These are phyloP conservation scores for Knoxdaviesia proteae DNA, from an alignment of 2,329 filamentous ascomycete species.

Conservation along the genomic window DNA sequence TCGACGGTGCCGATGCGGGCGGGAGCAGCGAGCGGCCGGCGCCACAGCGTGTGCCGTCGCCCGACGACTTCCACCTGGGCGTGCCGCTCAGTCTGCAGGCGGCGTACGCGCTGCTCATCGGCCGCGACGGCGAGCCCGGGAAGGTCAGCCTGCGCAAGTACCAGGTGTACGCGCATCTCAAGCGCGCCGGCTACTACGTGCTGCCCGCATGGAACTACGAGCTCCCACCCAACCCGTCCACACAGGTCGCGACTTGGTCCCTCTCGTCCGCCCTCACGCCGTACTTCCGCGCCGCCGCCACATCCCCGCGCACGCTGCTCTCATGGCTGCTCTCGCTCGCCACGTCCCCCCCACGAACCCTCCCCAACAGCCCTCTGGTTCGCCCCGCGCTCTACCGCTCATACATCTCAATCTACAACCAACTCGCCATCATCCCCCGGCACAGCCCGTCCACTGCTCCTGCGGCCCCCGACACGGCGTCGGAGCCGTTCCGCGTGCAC, in stretches of 20 bases:
- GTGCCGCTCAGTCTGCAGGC: conserved; percentile 82
- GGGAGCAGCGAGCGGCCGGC: conserved; percentile 8
- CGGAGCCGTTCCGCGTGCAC: conserved; percentile 46
- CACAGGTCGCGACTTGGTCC: neutral
- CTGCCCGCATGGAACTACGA: conserved; percentile 35
- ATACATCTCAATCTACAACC: conserved; percentile 52
- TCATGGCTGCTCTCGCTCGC: conserved; percentile 30
- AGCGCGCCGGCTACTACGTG: conserved; percentile 63
- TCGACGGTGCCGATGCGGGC: conserved; percentile 6
- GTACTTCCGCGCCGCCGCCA: conserved; percentile 4
- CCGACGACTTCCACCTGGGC: conserved; percentile 33
- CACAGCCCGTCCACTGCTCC: conserved; percentile 29
- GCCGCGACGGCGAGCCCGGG: conserved; percentile 39
- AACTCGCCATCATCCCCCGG: conserved; percentile 51
- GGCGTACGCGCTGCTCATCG: conserved; percentile 69
- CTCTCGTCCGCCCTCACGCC: conserved; percentile 1
- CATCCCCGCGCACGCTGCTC: conserved; percentile 17
- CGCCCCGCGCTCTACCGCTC: conserved; percentile 43
- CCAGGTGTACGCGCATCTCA: conserved; percentile 71
- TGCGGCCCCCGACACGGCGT: conserved; percentile 7
- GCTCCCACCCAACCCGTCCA: too few relatives aligned
- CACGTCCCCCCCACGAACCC: conserved; percentile 2
- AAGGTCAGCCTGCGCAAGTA: conserved; percentile 57
- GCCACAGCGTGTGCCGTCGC: conserved; percentile 7
- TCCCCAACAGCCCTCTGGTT: conserved; percentile 24